Evolutionary conservation across 441 rosid genomes (phyloP), one percentile per base, ranked within the genome.

Genomic region (Pelargonium fulgidum): DNA sequence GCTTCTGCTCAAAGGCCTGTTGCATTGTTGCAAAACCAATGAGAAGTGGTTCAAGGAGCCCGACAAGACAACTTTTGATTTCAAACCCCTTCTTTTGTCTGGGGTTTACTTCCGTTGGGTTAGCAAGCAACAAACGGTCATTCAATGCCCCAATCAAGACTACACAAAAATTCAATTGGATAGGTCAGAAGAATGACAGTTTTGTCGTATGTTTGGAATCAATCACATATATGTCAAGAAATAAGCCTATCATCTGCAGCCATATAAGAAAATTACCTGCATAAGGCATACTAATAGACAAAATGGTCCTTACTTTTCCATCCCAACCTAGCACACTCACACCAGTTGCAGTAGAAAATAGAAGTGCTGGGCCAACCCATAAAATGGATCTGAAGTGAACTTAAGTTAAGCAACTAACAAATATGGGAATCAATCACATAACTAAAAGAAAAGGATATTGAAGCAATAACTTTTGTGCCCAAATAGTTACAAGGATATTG

Each of bases 1-100:
- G 87, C 81, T 90, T 89, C 89, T 92, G 98, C 84, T 88, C 92
- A 81, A 92, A 94, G 74, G 80, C 79, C 78, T 86, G 97, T 77
- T 92, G 99, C 99, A 92, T 94, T 29, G 99, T 92, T 73, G 94
- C 87, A 81, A 94, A 94, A 68, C 99, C 99, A 19, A 94, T 90
- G 73, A 92, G 90, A 78, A 94, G 97, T 36, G 97, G 99, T 79
- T 92, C 99, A 50, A 94, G 93, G 68, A 95, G 91, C 77, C 99
- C 99, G 68, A 95, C 89, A 66, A 92, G 98, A 75, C 93, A 92
- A 78, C 98, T 87, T 83, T 84, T 89, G 70, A 95, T 86, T 82
- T 95, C 98, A 70, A 92, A 72, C 64, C 88, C 93, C 68, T 88
- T 92, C 77, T 92, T 92, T 75, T 95, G 97, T 82, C 87, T 85